Base-by-base conservation (phyloP, 768 basidiomycete genomes). In the Boletus fagicola region DNA sequence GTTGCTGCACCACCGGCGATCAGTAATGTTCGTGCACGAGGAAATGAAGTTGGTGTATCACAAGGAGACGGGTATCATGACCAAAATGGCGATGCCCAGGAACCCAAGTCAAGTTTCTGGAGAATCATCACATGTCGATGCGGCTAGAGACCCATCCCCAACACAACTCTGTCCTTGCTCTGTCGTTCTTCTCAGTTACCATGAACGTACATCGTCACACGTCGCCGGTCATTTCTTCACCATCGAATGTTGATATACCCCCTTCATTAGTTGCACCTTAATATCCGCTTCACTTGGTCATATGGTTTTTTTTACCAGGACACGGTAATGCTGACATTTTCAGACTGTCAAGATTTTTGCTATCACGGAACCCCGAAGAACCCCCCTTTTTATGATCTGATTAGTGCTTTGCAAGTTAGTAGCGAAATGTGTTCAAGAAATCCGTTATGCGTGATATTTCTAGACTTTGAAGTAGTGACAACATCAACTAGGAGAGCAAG, bases 61-160 rank as follows among this genome's bases (percentile, higher is more conserved):
- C 83, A 83, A 66, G 83, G 77, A 60, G 85, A 76, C 54, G 83
- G 77, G 62, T 87, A 83, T 65, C 74, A 72, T 49, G 80, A 82
- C 43, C 82, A 87, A 68, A 77, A 81, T 59, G 78, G 77, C 57
- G 80, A 84, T 59, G 80, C 80, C 50, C 76, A 75, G 58, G 77
- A 74, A 56, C 82, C 79, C 58, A 81, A 82, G 72, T 75, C 78
- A 54, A 76, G 77, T 61, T 75, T 89, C 53, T 77, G 87, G 77
- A 79, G 81, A 73, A 82, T 92, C 60, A 73, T 93, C 58, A 90
- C 88, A 47, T 92, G 90, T 75, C 85, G 84, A 67, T 92, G 91
- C 76, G 86, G 84, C 64, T 81, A 73, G 77, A 63, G 40, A 49
- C 38, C 53, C 43, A 52, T 16, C 40, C 53, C 40, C 36, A n/a